Conservation (phyloP, 176 grass and related monocot genomes). For the Bonia amplexicaulis region DNA sequence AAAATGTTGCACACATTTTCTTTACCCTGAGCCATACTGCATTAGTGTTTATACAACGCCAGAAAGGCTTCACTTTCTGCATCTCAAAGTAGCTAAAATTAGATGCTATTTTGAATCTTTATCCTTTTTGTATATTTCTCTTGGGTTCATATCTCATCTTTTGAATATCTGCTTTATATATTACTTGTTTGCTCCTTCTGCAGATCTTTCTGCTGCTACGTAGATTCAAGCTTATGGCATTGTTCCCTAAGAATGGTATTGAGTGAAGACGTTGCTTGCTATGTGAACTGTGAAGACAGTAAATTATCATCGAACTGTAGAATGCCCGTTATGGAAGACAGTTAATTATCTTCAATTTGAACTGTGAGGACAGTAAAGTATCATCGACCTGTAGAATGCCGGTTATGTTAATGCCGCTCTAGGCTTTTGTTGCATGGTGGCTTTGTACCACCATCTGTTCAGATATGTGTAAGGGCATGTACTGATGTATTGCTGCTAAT, state of each 20-base stretch:
- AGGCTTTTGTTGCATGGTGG: background rate
- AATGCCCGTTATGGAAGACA: background rate
- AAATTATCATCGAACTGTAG: background rate
- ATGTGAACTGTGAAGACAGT: constrained; percentile 11
- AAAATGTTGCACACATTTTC: constrained; percentile 6
- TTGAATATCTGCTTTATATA: background rate
- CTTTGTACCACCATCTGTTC: background rate
- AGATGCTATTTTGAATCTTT: background rate
- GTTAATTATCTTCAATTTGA: background rate
- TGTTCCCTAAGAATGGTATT: background rate
- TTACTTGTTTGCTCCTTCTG: background rate
- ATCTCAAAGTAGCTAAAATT: background rate
- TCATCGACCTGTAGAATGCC: background rate
- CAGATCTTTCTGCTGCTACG: background rate
- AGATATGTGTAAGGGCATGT: constrained; percentile 5
- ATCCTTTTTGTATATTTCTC: background rate
- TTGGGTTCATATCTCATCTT: background rate
- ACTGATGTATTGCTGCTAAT: background rate
- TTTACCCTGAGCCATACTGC: background rate
- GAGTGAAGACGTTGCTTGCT: too few species aligned
- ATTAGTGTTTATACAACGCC: background rate
- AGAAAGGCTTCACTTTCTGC: background rate
- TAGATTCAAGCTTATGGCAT: background rate
- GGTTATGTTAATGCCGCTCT: background rate
- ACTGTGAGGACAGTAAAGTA: constrained; percentile 16